Conservation (phyloP, 73 alveolate genomes). For the Breviolum minutum region DNA sequence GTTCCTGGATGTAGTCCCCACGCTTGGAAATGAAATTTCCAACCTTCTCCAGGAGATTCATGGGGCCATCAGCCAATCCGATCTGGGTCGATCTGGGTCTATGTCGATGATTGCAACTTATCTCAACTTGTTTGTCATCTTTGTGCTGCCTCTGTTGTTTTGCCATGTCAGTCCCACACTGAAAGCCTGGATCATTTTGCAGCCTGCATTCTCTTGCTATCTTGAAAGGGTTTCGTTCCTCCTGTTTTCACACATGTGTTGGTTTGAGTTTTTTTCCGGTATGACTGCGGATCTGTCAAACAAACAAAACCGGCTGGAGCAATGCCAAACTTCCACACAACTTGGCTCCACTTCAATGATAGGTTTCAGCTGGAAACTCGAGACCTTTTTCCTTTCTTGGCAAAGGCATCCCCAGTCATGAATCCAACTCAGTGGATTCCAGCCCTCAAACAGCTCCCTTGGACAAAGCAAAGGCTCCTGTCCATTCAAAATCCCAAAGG, state of each 20-base stretch:
- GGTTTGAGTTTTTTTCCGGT: no score
- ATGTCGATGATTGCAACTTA: neutral
- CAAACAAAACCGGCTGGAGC: no score
- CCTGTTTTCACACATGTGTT: no score
- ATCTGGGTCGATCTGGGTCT: neutral
- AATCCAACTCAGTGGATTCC: neutral
- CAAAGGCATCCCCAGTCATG: neutral
- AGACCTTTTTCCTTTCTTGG: neutral
- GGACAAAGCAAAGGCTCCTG: neutral
- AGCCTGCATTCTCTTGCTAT: no score
- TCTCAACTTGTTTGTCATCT: no score
- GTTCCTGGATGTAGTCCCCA: conserved; percentile 62
- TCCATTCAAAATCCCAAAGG: neutral
- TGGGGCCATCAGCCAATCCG: conserved; percentile 40
- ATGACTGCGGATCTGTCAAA: no score
- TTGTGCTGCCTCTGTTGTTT: no score
- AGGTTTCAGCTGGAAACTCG: no score
- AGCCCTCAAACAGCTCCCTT: neutral
- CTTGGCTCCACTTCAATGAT: neutral
- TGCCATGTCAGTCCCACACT: no score
- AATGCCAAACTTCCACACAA: neutral
- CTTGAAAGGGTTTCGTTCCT: no score
- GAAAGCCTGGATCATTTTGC: no score
- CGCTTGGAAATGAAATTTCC: conserved; percentile 65
- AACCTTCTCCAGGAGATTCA: conserved; percentile 73